Conservation (phyloP, 1,139 yeast genomes). For the Scheffersomyces parashehatae region DNA sequence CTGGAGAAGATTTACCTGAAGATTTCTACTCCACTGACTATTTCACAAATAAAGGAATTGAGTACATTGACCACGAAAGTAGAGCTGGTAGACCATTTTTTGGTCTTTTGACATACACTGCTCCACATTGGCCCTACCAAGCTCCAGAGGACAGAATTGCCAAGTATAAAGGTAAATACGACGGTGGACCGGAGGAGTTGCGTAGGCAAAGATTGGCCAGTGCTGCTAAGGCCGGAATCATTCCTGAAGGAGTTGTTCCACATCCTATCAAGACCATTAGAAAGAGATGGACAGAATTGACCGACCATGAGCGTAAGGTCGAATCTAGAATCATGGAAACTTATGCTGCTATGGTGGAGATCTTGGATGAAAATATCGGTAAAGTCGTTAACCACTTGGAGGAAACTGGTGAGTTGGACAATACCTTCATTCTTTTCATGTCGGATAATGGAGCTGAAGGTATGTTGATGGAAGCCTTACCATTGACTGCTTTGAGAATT, state of each 20-base stretch:
- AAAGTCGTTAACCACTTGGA: slow-evolving; percentile 42
- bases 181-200: slow-evolving; percentile 49
- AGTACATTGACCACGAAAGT: slow-evolving; percentile 27
- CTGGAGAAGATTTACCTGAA: slow-evolving; percentile 43
- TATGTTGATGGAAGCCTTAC: slow-evolving; percentile 55
- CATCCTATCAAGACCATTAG: slow-evolving; percentile 46
- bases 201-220: slow-evolving; percentile 37
- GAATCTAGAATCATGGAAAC: slow-evolving; percentile 53
- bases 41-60: slow-evolving; percentile 46
- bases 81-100: slow-evolving; percentile 50
- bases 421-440: slow-evolving; percentile 56
- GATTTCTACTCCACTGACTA: slow-evolving; percentile 48
- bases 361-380: slow-evolving; percentile 51
- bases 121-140: slow-evolving; percentile 66
- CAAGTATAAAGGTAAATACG: slow-evolving; percentile 51
- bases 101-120: slow-evolving; percentile 54
- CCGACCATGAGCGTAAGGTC: slow-evolving; percentile 29
- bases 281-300: slow-evolving; percentile 44
- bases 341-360: slow-evolving; percentile 64
- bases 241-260: slow-evolving; percentile 44
- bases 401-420: slow-evolving; percentile 43
- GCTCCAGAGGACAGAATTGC: slow-evolving; percentile 49
- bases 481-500: slow-evolving; percentile 33
- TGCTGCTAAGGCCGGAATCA: slow-evolving; percentile 45
- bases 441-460: slow-evolving; percentile 66